Evolutionary conservation across 2,329 filamentous ascomycete genomes (phyloP).

Genomic region (Fusarium equiseti): DNA sequence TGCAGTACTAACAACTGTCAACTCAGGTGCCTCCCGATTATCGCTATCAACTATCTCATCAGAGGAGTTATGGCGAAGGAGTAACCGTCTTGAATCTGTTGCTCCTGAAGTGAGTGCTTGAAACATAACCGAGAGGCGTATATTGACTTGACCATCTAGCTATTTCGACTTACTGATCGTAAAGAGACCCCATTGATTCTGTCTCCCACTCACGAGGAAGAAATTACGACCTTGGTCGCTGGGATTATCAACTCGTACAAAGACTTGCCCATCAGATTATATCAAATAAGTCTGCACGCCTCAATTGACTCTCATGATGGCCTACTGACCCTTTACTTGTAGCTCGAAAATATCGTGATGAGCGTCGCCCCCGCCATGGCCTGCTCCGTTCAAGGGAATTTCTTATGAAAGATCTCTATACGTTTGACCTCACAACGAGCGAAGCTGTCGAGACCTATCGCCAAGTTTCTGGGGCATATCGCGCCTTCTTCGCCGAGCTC

Average conservation of each 20-base stretch:
- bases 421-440: constrained; percentile 79
- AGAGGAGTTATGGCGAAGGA: constrained; percentile 84
- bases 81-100: constrained; percentile 80
- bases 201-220: constrained; percentile 95
- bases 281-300: constrained; percentile 79
- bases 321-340: constrained; percentile 35
- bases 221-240: constrained; percentile 86
- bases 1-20: constrained; percentile 23
- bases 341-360: constrained; percentile 95
- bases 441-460: constrained; percentile 85
- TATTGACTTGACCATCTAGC: constrained; percentile 68
- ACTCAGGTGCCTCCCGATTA: constrained; percentile 79
- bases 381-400: constrained; percentile 91
- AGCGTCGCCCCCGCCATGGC: constrained; percentile 88
- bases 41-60: constrained; percentile 88
- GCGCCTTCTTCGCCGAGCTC: constrained; percentile 81
- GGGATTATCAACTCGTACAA: constrained; percentile 83
- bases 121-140: not conserved
- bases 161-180: constrained; percentile 85
- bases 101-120: constrained; percentile 73
- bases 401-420: constrained; percentile 98
- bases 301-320: not conserved
- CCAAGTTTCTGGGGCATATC: constrained; percentile 79
- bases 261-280: constrained; percentile 85
- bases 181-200: constrained; percentile 81